Evolutionary conservation across 2,329 filamentous ascomycete genomes (phyloP).

Genomic region (Ophiosphaerella herpotricha): DNA sequence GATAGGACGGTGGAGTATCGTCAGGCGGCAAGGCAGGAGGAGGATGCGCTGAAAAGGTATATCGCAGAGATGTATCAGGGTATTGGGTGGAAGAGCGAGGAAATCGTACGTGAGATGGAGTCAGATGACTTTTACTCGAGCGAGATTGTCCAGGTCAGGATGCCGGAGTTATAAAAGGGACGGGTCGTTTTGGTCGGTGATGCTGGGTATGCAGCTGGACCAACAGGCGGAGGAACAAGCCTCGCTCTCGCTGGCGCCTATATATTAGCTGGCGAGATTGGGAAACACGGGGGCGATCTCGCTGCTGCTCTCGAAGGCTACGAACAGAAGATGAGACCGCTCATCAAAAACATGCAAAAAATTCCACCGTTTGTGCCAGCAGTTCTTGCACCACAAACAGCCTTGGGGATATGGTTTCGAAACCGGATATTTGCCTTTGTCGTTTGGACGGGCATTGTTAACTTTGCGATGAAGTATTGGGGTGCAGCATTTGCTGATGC

Average conservation of each 20-base stretch:
- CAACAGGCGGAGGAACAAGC: conserved; percentile 22
- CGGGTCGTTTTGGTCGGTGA: conserved; percentile 60
- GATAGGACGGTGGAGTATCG: conserved; percentile 1
- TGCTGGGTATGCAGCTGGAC: conserved; percentile 44
- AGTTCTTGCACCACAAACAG: conserved; percentile 19
- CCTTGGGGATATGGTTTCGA: conserved; percentile 44
- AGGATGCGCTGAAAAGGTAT: conserved; percentile 25
- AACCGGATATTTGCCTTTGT: conserved; percentile 51
- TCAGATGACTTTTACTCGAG: conserved; percentile 53
- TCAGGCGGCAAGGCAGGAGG: conserved; percentile 33
- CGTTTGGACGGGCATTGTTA: conserved; percentile 43
- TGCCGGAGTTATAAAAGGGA: conserved; percentile 50
- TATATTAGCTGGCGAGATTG: conserved; percentile 40
- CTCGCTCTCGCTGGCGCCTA: conserved; percentile 45
- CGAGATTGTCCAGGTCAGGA: conserved; percentile 51
- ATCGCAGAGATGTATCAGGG: neutral
- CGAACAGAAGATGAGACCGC: conserved; percentile 14
- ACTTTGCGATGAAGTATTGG: conserved; percentile 37
- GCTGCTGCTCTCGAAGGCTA: conserved; percentile 18
- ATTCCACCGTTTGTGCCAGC: neutral
- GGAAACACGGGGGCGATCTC: conserved; percentile 9
- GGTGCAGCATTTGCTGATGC: conserved; percentile 36
- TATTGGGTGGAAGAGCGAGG: conserved; percentile 50
- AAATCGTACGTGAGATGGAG: conserved; percentile 49
- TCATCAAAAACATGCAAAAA: conserved; percentile 20